Conservation (phyloP, 2,329 filamentous ascomycete genomes). For the Sphaerulina vaccinii region DNA sequence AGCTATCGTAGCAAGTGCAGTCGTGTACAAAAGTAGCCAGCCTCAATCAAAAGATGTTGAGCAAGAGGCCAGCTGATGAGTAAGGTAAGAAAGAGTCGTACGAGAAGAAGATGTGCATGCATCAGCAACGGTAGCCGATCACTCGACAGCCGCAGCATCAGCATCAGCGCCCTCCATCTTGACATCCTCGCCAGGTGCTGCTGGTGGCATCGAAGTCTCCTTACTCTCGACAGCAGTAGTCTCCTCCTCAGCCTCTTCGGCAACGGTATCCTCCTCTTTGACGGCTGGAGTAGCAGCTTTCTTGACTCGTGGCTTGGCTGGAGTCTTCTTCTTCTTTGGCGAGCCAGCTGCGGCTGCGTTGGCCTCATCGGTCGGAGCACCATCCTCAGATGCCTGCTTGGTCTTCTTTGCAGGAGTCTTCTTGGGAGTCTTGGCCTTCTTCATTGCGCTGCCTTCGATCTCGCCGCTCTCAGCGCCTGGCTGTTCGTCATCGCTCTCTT, state of each 20-base stretch:
- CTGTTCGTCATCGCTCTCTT: constrained; percentile 28
- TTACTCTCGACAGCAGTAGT: constrained; percentile 14
- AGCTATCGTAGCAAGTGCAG: no score
- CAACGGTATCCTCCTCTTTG: constrained; percentile 21
- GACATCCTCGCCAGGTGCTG: not conserved
- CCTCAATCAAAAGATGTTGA: no score
- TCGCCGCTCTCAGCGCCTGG: constrained; percentile 21
- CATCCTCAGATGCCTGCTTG: constrained; percentile 17
- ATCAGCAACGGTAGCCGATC: not conserved
- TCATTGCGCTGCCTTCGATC: constrained; percentile 11
- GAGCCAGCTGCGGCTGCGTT: not conserved
- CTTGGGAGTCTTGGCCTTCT: constrained; percentile 21
- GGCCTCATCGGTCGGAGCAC: not conserved
- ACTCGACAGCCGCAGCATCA: not conserved
- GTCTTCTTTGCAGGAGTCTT: constrained; percentile 13
- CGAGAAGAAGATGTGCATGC: not conserved
- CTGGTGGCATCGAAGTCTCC: constrained; percentile 16
- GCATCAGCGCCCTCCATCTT: constrained; percentile 12
- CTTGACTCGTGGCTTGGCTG: constrained; percentile 29
- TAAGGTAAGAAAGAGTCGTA: not conserved
- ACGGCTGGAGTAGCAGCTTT: constrained; percentile 14
- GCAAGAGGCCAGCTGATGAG: no score
- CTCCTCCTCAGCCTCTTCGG: constrained; percentile 12
- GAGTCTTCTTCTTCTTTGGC: constrained; percentile 1
- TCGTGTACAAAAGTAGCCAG: no score